phyloP scores from a whole-genome alignment of 2,329 filamentous ascomycete genomes.

The Penicillium sp. region DNA sequence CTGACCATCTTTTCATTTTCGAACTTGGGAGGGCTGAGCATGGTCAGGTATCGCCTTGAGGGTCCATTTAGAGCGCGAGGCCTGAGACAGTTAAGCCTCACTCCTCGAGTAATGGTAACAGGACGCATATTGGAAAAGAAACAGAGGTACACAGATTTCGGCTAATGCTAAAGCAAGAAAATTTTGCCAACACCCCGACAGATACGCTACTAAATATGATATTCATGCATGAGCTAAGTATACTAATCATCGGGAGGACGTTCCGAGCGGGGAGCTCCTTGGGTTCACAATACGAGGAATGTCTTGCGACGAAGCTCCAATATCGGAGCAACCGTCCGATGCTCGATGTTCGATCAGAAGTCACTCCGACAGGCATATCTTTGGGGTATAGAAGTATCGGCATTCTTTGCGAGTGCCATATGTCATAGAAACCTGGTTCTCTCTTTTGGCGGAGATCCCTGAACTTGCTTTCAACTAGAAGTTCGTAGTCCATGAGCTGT shows the following conservation, averaged over 20 bases:
- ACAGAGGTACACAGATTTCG: background rate
- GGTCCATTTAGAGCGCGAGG: background rate
- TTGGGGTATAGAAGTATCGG: background rate
- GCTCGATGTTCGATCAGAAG: background rate
- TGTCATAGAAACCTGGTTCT: background rate
- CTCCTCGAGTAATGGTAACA: conserved; percentile 5
- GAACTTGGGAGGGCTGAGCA: conserved; percentile 20
- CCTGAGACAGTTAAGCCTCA: conserved; percentile 4
- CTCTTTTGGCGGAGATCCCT: background rate
- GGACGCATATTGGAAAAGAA: conserved; percentile 6
- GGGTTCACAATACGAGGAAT: background rate
- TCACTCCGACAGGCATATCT: background rate
- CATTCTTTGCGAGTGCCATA: background rate
- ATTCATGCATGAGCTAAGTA: background rate
- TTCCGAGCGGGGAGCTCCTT: conserved; percentile 1
- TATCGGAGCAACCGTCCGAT: conserved; percentile 13
- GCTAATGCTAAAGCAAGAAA: background rate
- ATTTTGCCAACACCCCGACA: background rate
- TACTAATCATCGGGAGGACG: conserved; percentile 2
- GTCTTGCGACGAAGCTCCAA: background rate
- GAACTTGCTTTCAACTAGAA: background rate
- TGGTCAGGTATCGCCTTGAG: conserved; percentile 11
- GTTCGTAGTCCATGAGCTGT: no score
- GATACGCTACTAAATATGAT: conserved; percentile 2
- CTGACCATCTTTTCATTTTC: conserved; percentile 22